Percentiles rank a stretch among this genome's conserved stretches.
Evolutionary conservation across 768 basidiomycete species (phyloP).

Genomic region (Phylloporus sp.): DNA sequence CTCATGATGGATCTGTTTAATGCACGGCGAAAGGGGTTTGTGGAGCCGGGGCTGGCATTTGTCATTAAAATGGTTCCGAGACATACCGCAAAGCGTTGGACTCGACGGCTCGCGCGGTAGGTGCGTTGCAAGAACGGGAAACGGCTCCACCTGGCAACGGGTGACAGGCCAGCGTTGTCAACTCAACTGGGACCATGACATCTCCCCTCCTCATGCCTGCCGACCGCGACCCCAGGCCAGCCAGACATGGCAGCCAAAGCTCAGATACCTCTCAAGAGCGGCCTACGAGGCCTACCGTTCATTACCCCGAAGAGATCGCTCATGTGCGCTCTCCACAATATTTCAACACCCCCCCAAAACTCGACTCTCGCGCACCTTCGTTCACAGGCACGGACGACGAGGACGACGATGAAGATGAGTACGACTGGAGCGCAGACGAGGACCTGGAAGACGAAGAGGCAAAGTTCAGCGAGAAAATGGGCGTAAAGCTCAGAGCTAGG

Average conservation of each 20-base stretch:
- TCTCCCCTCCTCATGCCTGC: conserved; percentile 20
- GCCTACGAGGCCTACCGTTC: conserved; percentile 41
- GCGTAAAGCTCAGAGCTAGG: conserved; percentile 37
- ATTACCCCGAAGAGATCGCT: conserved; percentile 45
- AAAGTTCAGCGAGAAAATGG: conserved; percentile 59
- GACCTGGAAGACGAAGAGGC: conserved; percentile 68
- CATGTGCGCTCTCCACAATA: conserved; percentile 20
- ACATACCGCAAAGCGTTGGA: background rate
- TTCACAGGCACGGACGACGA: conserved; percentile 53
- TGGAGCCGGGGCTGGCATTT: conserved; percentile 2
- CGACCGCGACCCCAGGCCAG: conserved; percentile 8
- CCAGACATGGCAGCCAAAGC: conserved; percentile 10
- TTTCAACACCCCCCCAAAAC: conserved; percentile 27
- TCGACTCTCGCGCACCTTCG: conserved; percentile 39
- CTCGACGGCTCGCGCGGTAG: background rate
- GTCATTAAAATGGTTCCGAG: background rate
- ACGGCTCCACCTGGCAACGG: conserved; percentile 16
- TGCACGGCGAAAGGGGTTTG: conserved; percentile 6
- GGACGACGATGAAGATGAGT: conserved; percentile 51
- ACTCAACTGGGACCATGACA: too few species aligned
- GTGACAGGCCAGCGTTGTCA: conserved; percentile 12
- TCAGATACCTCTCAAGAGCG: conserved; percentile 13
- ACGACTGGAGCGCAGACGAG: conserved; percentile 77
- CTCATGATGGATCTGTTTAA: conserved; percentile 18
- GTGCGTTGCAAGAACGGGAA: conserved; percentile 5